These are phyloP conservation scores for Pezizomycotina sp. DNA, from an alignment of 2,329 filamentous ascomycete species.

Conservation along the genomic window DNA sequence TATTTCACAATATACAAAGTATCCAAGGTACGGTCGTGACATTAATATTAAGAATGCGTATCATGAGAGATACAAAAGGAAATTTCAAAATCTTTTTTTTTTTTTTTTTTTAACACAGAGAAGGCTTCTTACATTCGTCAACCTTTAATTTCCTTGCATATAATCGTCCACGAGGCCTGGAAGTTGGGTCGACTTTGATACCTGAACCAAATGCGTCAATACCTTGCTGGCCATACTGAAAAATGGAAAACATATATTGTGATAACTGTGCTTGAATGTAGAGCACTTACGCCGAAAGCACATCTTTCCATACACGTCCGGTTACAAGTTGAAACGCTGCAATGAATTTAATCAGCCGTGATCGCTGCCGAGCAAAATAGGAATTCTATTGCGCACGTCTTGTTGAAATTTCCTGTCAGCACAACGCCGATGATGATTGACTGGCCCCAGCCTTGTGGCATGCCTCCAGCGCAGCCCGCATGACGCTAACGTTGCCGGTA, in stretches of 20 bases:
- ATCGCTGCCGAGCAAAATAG: slow-evolving; percentile 5
- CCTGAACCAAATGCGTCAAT: slow-evolving; percentile 54
- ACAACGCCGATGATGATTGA: slow-evolving; percentile 96
- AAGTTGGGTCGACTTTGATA: slow-evolving; percentile 84
- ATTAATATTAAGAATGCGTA: no score
- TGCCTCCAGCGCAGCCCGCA: slow-evolving; percentile 87
- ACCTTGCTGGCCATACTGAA: background rate
- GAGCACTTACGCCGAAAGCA: slow-evolving; percentile 87
- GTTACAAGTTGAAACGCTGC: slow-evolving; percentile 96
- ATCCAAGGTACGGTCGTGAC: no score
- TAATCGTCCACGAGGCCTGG: slow-evolving; percentile 79
- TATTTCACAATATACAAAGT: no score
- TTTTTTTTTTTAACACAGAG: no score
- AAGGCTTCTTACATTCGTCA: slow-evolving; percentile 63
- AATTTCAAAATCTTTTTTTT: no score
- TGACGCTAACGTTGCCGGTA: slow-evolving; percentile 91
- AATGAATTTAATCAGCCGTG: slow-evolving; percentile 20
- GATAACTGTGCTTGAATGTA: background rate
- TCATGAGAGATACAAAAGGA: no score
- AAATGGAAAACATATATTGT: background rate
- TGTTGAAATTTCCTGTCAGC: slow-evolving; percentile 87
- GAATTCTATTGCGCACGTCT: slow-evolving; percentile 49
- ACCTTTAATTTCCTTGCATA: slow-evolving; percentile 81
- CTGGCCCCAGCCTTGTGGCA: slow-evolving; percentile 98
- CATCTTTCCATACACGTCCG: slow-evolving; percentile 93